Conservation (phyloP, 2,329 filamentous ascomycete genomes). For the Neodidymelliopsis sp. region DNA sequence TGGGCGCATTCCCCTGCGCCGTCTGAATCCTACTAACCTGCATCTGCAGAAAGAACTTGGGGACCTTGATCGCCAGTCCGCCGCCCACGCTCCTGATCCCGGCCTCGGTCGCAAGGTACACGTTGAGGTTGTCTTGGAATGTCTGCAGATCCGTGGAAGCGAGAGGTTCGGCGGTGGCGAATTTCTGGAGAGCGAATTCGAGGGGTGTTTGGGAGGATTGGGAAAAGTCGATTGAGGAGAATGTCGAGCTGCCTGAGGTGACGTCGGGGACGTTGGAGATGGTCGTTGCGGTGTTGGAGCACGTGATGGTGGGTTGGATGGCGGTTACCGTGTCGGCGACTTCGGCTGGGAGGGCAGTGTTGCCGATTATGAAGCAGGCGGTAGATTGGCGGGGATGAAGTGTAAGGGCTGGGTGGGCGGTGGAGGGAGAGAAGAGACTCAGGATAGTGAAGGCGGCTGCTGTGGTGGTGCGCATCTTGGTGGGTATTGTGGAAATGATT, state of each 20-base stretch:
- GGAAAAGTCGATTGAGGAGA: constrained; percentile 65
- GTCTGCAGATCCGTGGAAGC: constrained; percentile 58
- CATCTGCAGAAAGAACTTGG: constrained; percentile 69
- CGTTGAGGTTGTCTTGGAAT: constrained; percentile 63
- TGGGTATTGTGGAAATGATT: neutral
- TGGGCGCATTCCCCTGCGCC: constrained; percentile 63
- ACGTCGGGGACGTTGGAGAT: constrained; percentile 65
- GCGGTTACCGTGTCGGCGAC: constrained; percentile 53
- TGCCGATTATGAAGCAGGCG: constrained; percentile 65
- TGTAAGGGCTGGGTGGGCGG: constrained; percentile 21
- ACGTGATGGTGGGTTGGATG: constrained; percentile 59
- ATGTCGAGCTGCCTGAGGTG: constrained; percentile 58
- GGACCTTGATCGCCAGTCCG: constrained; percentile 64
- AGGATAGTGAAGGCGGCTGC: constrained; percentile 23
- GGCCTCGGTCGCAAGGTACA: constrained; percentile 67
- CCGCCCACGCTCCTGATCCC: constrained; percentile 64
- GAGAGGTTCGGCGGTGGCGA: constrained; percentile 61
- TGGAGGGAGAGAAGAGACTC: constrained; percentile 17
- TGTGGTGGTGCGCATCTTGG: constrained; percentile 28
- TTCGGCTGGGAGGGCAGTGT: constrained; percentile 59
- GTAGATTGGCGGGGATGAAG: constrained; percentile 27
- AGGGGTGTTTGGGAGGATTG: constrained; percentile 58
- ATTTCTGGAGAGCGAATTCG: constrained; percentile 62
- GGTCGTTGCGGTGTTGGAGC: constrained; percentile 57
- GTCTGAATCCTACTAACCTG: constrained; percentile 67